phyloP scores from a whole-genome alignment of 2,329 filamentous ascomycete genomes.

The Penicillium rolfsii region DNA sequence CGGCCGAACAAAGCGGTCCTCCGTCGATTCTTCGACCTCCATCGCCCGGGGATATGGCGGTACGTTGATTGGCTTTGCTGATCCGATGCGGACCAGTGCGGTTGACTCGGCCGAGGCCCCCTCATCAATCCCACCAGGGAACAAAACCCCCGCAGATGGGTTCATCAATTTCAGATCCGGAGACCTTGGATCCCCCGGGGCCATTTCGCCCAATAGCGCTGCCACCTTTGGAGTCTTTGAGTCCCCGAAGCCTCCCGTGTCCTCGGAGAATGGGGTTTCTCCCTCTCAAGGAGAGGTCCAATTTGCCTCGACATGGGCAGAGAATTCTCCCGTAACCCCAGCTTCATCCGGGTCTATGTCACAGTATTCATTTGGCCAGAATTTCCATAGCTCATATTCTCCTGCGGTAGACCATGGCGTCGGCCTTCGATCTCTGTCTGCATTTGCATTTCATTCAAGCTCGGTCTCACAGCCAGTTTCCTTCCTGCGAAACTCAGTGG shows the following conservation, averaged over 20 bases:
- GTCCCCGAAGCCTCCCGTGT: slow-evolving; percentile 17
- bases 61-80: slow-evolving; percentile 23
- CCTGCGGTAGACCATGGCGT: slow-evolving; percentile 31
- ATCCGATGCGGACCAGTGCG: slow-evolving; percentile 15
- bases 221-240: slow-evolving; percentile 20
- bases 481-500: slow-evolving; percentile 36
- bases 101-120: slow-evolving; percentile 16
- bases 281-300: slow-evolving; percentile 20
- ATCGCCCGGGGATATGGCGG: slow-evolving; percentile 33
- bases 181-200: slow-evolving; percentile 20
- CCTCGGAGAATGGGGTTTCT: slow-evolving; percentile 16
- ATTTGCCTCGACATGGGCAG: slow-evolving; percentile 28
- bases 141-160: slow-evolving; percentile 18
- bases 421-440: slow-evolving; percentile 30
- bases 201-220: slow-evolving; percentile 23
- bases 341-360: slow-evolving; percentile 23
- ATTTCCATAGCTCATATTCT: slow-evolving; percentile 27
- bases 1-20: slow-evolving; percentile 65
- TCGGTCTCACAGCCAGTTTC: slow-evolving; percentile 42
- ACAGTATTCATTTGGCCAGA: slow-evolving; percentile 22
- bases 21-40: slow-evolving; percentile 40
- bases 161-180: slow-evolving; percentile 16
- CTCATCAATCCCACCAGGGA: slow-evolving; percentile 11
- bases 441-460: slow-evolving; percentile 37
- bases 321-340: slow-evolving; percentile 23